Evolutionary conservation across 129 eudicot genomes (phyloP).

Genomic region (Flaveria linearis): DNA sequence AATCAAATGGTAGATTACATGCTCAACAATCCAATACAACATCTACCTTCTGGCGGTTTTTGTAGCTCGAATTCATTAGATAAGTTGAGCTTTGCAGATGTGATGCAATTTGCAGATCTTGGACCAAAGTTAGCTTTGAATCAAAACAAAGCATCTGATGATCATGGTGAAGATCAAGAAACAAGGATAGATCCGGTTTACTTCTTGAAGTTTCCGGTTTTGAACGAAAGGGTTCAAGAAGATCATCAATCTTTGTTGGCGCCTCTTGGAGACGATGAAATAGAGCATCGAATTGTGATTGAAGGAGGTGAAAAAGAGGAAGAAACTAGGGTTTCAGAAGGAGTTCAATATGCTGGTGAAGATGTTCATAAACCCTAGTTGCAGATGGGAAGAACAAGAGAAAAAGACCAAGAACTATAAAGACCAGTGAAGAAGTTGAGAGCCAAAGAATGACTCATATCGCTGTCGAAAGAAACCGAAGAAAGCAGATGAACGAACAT

Average conservation of each 20-base stretch:
- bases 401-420: conserved; percentile 79
- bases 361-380: conserved; percentile 47
- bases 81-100: conserved; percentile 89
- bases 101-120: conserved; percentile 94
- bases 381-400: conserved; percentile 68
- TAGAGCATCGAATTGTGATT: conserved; percentile 18
- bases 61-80: conserved; percentile 50
- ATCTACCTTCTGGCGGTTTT: conserved; percentile 36
- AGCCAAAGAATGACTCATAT: conserved; percentile 99
- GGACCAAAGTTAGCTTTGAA: conserved; percentile 72
- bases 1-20: conserved; percentile 63
- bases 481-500: conserved; percentile 99
- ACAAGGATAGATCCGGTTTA: conserved; percentile 63
- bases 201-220: conserved; percentile 77
- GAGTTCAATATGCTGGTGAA: conserved; percentile 51
- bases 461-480: conserved; percentile 89
- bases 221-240: conserved; percentile 54
- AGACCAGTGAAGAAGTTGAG: conserved; percentile 92
- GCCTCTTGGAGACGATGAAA: conserved; percentile 44
- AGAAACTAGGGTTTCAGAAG: conserved; percentile 43
- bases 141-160: conserved; percentile 52
- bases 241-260: conserved; percentile 48
- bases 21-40: conserved; percentile 46
- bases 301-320: conserved; percentile 40
- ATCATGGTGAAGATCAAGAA: conserved; percentile 48